phyloP scores from a whole-genome alignment of 768 basidiomycete species.

The Suillus sp. region DNA sequence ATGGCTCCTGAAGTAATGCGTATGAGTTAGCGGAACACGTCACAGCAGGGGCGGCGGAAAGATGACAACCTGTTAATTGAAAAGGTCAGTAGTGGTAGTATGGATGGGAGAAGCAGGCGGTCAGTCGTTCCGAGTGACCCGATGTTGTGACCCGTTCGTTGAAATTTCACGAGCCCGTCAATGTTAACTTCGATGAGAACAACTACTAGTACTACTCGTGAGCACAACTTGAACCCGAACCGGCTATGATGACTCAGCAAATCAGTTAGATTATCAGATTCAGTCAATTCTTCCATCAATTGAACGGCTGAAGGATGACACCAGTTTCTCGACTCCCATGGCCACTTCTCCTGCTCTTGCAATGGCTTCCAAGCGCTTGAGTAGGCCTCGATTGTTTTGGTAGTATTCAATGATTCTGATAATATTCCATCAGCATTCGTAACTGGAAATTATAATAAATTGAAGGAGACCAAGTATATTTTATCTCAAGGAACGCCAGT shows the following conservation, averaged over 20 bases:
- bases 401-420: constrained; percentile 15
- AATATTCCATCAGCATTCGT: constrained; percentile 71
- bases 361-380: constrained; percentile 29
- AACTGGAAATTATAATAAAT: constrained; percentile 92
- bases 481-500: constrained; percentile 67
- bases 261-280: neutral
- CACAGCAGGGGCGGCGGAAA: neutral
- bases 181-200: constrained; percentile 20
- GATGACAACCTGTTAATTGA: neutral
- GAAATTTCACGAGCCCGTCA: constrained; percentile 10
- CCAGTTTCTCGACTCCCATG: neutral
- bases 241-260: constrained; percentile 7
- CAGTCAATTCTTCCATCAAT: neutral
- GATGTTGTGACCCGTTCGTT: neutral
- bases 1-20: neutral
- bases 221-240: constrained; percentile 3
- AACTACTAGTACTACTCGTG: neutral
- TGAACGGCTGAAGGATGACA: neutral
- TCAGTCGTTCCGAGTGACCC: neutral
- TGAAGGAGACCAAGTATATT: constrained; percentile 86
- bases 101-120: neutral
- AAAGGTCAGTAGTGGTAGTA: neutral
- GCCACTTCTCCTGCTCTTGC: neutral
- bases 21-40: neutral
- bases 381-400: constrained; percentile 17